A percentile compares a stretch with the other conserved stretches of the same genome.
These are phyloP conservation scores for Saururus chinensis DNA, from an alignment of 164 flowering plant genomes.

Conservation along the genomic window DNA sequence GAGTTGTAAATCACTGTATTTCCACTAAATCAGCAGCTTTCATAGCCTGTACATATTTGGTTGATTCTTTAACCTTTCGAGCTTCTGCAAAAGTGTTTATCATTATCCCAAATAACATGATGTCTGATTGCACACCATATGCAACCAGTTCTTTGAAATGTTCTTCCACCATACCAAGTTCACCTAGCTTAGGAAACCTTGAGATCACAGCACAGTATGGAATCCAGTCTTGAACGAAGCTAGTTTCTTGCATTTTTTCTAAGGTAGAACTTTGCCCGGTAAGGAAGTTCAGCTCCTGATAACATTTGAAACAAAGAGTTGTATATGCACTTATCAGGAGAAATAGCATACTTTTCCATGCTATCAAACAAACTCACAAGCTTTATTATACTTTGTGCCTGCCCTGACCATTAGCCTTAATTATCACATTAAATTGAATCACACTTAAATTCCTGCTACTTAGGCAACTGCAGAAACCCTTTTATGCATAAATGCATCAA, in stretches of 20 bases:
- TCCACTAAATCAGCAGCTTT: constrained; percentile 35
- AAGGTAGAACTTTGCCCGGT: constrained; percentile 40
- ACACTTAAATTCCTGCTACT: constrained; percentile 37
- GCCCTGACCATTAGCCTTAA: constrained; percentile 83
- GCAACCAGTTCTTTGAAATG: constrained; percentile 60
- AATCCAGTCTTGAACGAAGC: constrained; percentile 52
- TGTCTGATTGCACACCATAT: constrained; percentile 49
- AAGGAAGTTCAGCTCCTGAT: constrained; percentile 58
- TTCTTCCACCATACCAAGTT: constrained; percentile 45
- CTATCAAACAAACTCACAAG: constrained; percentile 59
- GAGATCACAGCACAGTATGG: constrained; percentile 82
- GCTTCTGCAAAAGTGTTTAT: constrained; percentile 83
- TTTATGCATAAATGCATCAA: constrained; percentile 90
- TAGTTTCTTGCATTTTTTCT: constrained; percentile 62
- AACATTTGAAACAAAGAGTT: constrained; percentile 67
- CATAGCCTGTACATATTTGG: constrained; percentile 43
- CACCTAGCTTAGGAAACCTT: constrained; percentile 53
- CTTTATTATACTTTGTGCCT: constrained; percentile 47
- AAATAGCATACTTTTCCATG: constrained; percentile 48
- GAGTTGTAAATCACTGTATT: constrained; percentile 64
- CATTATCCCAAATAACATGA: constrained; percentile 63
- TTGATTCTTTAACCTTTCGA: constrained; percentile 54
- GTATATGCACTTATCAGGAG: constrained; percentile 70
- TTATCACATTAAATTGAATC: constrained; percentile 84
- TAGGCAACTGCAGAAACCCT: constrained; percentile 58